phyloP scores from a whole-genome alignment of 176 grass and related monocot genomes.

The Bothriochloa decipiens region DNA sequence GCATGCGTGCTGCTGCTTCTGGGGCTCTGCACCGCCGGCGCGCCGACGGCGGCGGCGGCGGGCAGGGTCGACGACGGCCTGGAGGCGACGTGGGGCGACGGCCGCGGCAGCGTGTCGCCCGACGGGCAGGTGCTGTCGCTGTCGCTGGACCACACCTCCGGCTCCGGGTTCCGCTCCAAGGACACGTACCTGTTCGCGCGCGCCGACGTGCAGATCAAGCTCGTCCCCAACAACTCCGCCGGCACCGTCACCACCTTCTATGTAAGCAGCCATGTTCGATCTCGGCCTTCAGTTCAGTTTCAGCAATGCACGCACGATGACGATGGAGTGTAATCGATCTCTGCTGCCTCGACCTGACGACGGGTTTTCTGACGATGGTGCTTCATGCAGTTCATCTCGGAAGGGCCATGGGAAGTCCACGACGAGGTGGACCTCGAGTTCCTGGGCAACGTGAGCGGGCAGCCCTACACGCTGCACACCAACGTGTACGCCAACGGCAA shows the following conservation, averaged over 20 bases:
- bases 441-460: constrained; percentile 70
- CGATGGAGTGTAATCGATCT: too few species aligned
- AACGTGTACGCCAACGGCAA: constrained; percentile 66
- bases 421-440: constrained; percentile 96
- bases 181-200: constrained; percentile 67
- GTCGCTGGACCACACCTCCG: constrained; percentile 50
- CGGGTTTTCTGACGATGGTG: not conserved
- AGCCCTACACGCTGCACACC: constrained; percentile 82
- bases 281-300: not conserved
- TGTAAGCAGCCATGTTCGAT: constrained; percentile 30
- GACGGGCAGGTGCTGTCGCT: constrained; percentile 47
- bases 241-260: constrained; percentile 88
- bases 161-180: constrained; percentile 75
- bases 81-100: constrained; percentile 56
- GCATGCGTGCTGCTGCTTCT: constrained; percentile 21
- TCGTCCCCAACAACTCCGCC: constrained; percentile 75
- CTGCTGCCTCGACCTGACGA: not conserved
- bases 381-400: constrained; percentile 55
- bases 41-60: not conserved
- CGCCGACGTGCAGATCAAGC: constrained; percentile 72
- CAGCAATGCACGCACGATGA: not conserved
- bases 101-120: constrained; percentile 35
- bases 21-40: constrained; percentile 24
- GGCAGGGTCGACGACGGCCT: constrained; percentile 44
- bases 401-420: constrained; percentile 55